phyloP scores from a whole-genome alignment of 495 filamentous ascomycete species.

The Coniosporium apollinis region DNA sequence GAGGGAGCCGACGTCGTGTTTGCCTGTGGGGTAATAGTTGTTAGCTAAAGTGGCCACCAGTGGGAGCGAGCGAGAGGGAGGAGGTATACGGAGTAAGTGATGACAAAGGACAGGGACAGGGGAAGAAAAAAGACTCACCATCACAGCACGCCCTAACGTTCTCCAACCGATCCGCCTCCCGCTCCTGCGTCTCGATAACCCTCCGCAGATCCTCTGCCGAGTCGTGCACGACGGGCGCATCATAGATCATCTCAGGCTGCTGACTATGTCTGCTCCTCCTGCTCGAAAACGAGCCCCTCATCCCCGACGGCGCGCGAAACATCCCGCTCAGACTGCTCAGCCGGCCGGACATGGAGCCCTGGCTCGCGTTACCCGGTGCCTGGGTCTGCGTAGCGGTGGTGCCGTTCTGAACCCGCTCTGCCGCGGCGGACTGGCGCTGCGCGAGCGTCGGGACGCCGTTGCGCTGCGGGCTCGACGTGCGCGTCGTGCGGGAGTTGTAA shows the following conservation, averaged over 20 bases:
- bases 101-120: constrained; percentile 1
- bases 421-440: constrained; percentile 26
- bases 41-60: constrained; percentile 3
- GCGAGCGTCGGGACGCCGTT: constrained; percentile 17
- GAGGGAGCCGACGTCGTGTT: constrained; percentile 15
- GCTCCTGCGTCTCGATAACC: constrained; percentile 58
- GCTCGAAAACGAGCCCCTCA: constrained; percentile 17
- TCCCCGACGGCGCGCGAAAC: constrained; percentile 8
- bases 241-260: constrained; percentile 32
- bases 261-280: constrained; percentile 11
- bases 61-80: not conserved
- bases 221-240: constrained; percentile 52
- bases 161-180: constrained; percentile 61
- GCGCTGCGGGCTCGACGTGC: constrained; percentile 37
- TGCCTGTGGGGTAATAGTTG: too few relatives aligned
- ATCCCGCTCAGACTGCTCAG: constrained; percentile 18
- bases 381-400: constrained; percentile 1
- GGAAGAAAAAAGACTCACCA: constrained; percentile 39
- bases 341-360: constrained; percentile 17
- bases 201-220: constrained; percentile 65
- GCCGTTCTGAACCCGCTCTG: constrained; percentile 19
- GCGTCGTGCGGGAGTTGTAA: constrained; percentile 55
- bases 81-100: not conserved
- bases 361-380: constrained; percentile 3
- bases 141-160: constrained; percentile 96